Evolutionary conservation across 208 protist genomes (phyloP), one percentile per base, ranked within the genome.

Genomic region (Leishmania tropica): DNA sequence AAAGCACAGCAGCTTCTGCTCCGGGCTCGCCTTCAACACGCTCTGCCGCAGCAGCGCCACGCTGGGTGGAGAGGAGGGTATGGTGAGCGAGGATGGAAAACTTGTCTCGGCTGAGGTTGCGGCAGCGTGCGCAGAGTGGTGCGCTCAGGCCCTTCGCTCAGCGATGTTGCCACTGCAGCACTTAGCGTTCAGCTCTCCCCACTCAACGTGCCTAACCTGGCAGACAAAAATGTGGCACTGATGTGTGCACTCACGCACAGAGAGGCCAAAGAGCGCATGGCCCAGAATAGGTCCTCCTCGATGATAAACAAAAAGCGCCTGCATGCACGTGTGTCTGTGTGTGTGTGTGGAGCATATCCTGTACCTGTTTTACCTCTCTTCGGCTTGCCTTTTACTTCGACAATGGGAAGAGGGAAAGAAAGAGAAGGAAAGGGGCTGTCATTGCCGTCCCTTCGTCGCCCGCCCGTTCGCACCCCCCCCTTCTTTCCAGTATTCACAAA

Each of bases 21-120:
- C 87, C 10, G 79, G 76, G 10, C 75, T 90, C 42, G 84, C 84
- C 79, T 87, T 87, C 62, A 87, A 90, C 79, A 58, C 79, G 65
- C 87, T 90, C 11, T 76, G 62, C 24, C 83, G 84, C 60, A 84
- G 83, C 71, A 84, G 83, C 42, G 83, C 87, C 0, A n/a, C 78
- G 10, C 48, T 88, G 0, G 87, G 87, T 40, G 87, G 80, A 13
- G 87, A 85, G 28, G 87, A 87, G 54, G 87, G 84, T n/a, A 58
- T 84, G 11, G 81, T 74, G 28, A 87, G 83, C n/a, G 54, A 81
- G 42, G 81, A 85, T 65, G 84, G 84, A 6, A 84, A 87, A 24
- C 81, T 88, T 24, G 79, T 88, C 48, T 83, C 76, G 13, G 77
- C 84, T 0, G 87, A 87, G 47, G 81, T 85, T 8, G 87, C 87